Evolutionary conservation across 2,329 filamentous ascomycete genomes (phyloP), one percentile per base, ranked within the genome.

Genomic region (Dactylonectria macrodidyma): DNA sequence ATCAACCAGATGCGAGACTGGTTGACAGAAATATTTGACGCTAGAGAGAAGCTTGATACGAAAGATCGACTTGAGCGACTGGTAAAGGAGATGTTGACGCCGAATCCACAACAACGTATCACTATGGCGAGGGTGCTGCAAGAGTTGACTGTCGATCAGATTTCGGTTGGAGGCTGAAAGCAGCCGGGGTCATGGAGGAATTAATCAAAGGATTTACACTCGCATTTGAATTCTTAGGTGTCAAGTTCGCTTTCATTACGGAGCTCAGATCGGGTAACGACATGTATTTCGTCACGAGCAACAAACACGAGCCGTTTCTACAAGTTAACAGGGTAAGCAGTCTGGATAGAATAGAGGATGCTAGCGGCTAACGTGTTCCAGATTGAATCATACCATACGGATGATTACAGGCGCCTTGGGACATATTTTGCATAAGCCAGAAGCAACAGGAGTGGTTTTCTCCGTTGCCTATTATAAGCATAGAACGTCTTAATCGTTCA

Each of bases 1-100:
- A 82, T 83, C 2, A 70, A 78, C 12, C 85, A 88, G 75, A 90
- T 90, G 88, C 84, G 85, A 62, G 81, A 83, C 63, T 90, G 88
- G 88, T 81, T 90, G 51, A 79, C 76, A 46, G 87, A 89, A 77
- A 81, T 90, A 48, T 82, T 81, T 50, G 83, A 85, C 51, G 85
- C 85, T 19, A 81, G 85, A 69, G 80, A 81, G 65, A 80, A 75
- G 46, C 83, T 90, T 3, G 82, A 85, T 73, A 68, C 75, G 7
- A 79, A 81, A 26, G 86, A 89, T 73, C 81, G 80, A 55, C 77
- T 90, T 44, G 87, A 90, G 77, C 78, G 82, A 16, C 76, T 90
- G 10, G 83, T 89, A 16, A 79, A 80, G 64, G 85, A 88, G 41
- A 90, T 90, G 88, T 72, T 90, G 66, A 81, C 81, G 7, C 84